Percentiles rank a stretch among this genome's conserved stretches.
These are phyloP conservation scores for Purpureocillium lavendulum DNA, from an alignment of 2,329 filamentous ascomycete species.

Conservation along the genomic window DNA sequence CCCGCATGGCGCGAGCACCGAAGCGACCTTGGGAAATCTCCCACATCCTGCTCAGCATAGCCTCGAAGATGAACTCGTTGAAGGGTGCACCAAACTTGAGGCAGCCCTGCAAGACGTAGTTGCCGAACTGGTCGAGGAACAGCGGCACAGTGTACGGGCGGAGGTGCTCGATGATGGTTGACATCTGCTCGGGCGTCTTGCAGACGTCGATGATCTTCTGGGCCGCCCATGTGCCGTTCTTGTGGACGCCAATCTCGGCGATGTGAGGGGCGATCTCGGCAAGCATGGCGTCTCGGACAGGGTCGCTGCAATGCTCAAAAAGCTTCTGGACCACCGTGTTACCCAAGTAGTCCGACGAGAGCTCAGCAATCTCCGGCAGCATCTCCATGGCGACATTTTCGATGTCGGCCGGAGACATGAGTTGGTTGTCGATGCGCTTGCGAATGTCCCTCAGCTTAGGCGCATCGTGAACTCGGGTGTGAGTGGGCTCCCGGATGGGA, in stretches of 20 bases:
- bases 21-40: constrained; percentile 89
- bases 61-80: constrained; percentile 97
- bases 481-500: constrained; percentile 78
- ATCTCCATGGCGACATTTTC: constrained; percentile 88
- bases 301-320: constrained; percentile 91
- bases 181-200: constrained; percentile 75
- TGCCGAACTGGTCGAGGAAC: constrained; percentile 96
- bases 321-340: constrained; percentile 99
- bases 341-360: constrained; percentile 91
- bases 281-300: constrained; percentile 86
- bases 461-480: constrained; percentile 84
- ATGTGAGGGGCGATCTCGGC: constrained; percentile 80
- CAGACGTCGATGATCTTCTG: constrained; percentile 99
- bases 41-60: constrained; percentile 92
- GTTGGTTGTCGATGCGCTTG: constrained; percentile 95
- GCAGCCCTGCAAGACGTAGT: constrained; percentile 96
- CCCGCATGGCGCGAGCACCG: constrained; percentile 90
- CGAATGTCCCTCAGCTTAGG: constrained; percentile 91
- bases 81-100: constrained; percentile 82
- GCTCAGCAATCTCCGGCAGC: constrained; percentile 92
- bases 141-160: constrained; percentile 81
- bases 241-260: constrained; percentile 95
- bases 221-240: constrained; percentile 98
- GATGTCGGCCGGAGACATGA: constrained; percentile 76
- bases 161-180: constrained; percentile 73